These are phyloP conservation scores for Suillus ampliporus DNA, from an alignment of 768 basidiomycete genomes.

Conservation along the genomic window DNA sequence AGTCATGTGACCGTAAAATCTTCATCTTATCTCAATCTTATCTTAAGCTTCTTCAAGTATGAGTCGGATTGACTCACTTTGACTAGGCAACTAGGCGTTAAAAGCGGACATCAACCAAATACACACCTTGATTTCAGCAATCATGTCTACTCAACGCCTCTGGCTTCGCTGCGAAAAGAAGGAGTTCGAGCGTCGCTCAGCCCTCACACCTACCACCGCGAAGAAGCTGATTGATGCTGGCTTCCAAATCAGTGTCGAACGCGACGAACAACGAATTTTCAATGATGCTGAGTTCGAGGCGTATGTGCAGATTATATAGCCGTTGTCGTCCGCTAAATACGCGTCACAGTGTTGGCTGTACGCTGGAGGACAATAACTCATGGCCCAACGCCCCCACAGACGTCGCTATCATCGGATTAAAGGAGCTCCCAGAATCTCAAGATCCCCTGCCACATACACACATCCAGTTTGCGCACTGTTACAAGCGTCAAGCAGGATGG, in stretches of 20 bases:
- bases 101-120: background rate
- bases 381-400: slow-evolving; percentile 83
- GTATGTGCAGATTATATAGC: slow-evolving; percentile 54
- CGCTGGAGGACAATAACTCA: slow-evolving; percentile 82
- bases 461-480: slow-evolving; percentile 98
- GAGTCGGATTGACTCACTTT: background rate
- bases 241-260: slow-evolving; percentile 90
- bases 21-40: background rate
- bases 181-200: slow-evolving; percentile 90
- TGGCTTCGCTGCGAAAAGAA: slow-evolving; percentile 99
- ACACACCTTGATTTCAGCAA: background rate
- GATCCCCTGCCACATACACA: slow-evolving; percentile 91
- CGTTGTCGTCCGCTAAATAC: slow-evolving; percentile 12
- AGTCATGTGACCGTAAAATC: background rate
- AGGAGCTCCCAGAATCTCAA: slow-evolving; percentile 88
- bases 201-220: slow-evolving; percentile 90
- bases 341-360: slow-evolving; percentile 80
- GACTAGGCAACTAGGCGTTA: slow-evolving; percentile 1
- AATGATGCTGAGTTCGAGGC: slow-evolving; percentile 90
- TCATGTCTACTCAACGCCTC: slow-evolving; percentile 61
- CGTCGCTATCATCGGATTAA: slow-evolving; percentile 90
- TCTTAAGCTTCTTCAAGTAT: background rate
- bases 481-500: slow-evolving; percentile 96
- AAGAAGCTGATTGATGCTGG: slow-evolving; percentile 88
- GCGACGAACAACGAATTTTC: slow-evolving; percentile 94